Percentiles rank a stretch among this genome's conserved stretches.
phyloP scores from a whole-genome alignment of 805 yeast genomes.

The Naumovozyma baii region DNA sequence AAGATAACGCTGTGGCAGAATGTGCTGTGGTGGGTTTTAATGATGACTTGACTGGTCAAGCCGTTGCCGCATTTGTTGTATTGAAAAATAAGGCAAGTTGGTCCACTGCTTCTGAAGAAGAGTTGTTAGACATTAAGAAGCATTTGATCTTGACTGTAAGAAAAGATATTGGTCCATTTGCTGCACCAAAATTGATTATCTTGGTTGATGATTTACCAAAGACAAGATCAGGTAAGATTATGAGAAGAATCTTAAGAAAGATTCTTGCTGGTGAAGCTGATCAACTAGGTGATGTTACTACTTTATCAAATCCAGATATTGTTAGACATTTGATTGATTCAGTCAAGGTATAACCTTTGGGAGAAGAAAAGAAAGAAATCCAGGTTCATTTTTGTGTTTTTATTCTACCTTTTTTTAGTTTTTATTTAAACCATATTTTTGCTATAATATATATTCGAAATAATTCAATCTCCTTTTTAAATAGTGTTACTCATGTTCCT shows the following conservation, averaged over 20 bases:
- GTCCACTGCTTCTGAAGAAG: slow-evolving; percentile 32
- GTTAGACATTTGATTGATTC: slow-evolving; percentile 56
- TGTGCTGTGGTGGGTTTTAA: slow-evolving; percentile 77
- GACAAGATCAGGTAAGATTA: slow-evolving; percentile 79
- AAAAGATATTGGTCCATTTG: slow-evolving; percentile 76
- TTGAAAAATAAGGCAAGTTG: slow-evolving; percentile 43
- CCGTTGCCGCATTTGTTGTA: slow-evolving; percentile 74
- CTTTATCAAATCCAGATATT: slow-evolving; percentile 67
- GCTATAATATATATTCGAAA: slow-evolving; percentile 1
- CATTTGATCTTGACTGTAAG: slow-evolving; percentile 62
- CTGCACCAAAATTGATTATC: slow-evolving; percentile 69
- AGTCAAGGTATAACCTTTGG: slow-evolving; percentile 28
- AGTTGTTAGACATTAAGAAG: slow-evolving; percentile 45
- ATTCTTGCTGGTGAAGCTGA: slow-evolving; percentile 67
- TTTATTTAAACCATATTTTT: too few species aligned
- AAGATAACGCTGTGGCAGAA: slow-evolving; percentile 62
- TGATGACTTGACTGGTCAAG: slow-evolving; percentile 80
- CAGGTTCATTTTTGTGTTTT: background rate
- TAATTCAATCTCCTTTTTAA: too few species aligned
- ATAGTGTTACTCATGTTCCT: too few species aligned
- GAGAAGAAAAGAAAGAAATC: background rate
- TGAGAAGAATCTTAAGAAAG: slow-evolving; percentile 79
- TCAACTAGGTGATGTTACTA: slow-evolving; percentile 70
- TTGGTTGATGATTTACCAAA: slow-evolving; percentile 72
- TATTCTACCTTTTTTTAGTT: background rate